phyloP scores from a whole-genome alignment of 176 grass and related monocot species.

The Neostapfia colusana region DNA sequence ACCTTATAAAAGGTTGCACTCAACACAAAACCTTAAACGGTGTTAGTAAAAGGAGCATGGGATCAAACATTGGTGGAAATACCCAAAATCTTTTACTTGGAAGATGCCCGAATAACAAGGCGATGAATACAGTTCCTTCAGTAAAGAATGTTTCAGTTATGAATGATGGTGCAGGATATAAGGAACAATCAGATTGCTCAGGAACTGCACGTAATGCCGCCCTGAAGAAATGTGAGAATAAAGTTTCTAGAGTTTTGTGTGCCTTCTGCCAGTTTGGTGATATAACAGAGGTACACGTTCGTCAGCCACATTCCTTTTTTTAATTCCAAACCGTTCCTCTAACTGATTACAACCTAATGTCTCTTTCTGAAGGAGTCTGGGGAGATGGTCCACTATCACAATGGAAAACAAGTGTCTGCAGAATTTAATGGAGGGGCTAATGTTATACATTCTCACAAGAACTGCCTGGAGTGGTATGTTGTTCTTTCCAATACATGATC shows the following conservation, averaged over 20 bases:
- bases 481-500: constrained; percentile 8
- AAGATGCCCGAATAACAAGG: constrained; percentile 22
- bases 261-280: constrained; percentile 68
- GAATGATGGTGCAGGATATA: not conserved
- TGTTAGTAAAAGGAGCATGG: constrained; percentile 34
- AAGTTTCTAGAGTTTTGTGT: constrained; percentile 56
- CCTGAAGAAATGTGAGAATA: constrained; percentile 60
- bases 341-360: not conserved
- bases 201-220: constrained; percentile 20
- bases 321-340: constrained; percentile 5
- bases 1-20: constrained; percentile 26
- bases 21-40: constrained; percentile 7
- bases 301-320: not conserved
- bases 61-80: constrained; percentile 6
- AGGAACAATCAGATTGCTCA: constrained; percentile 13
- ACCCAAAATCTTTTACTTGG: constrained; percentile 13
- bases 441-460: constrained; percentile 78
- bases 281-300: constrained; percentile 63
- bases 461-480: constrained; percentile 83
- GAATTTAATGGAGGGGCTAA: constrained; percentile 52
- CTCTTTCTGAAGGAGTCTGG: constrained; percentile 61
- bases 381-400: constrained; percentile 81
- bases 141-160: constrained; percentile 26
- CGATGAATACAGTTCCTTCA: not conserved
- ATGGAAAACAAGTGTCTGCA: constrained; percentile 58